Base-by-base conservation (phyloP, 2,329 filamentous ascomycete species). In the Endocalyx cinctus region DNA sequence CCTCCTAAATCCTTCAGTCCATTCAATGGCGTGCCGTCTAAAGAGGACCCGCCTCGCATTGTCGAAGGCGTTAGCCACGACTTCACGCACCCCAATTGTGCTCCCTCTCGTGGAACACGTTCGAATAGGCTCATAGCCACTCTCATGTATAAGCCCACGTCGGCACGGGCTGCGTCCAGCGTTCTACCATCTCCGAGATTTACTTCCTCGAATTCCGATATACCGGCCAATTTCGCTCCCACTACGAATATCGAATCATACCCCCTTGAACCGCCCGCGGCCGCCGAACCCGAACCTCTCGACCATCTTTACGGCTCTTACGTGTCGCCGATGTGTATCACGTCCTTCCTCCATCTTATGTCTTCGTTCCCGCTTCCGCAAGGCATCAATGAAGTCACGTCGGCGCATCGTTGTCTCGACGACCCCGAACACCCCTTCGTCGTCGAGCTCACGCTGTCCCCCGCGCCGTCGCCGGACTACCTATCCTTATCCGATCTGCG, bases 401-500 rank as follows among this genome's bases (percentile, higher is more conserved):
- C 77, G 17, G 76, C 77, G 28, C 79, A 83, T 47, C 72, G 77
- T 38, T 81, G 77, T 51, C 68, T 87, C 35, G 79, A 85, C 46
- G 71, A 65, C 39, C 67, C 67, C 23, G 66, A 69, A 25, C 69
- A 73, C 35, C 80, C 81, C 2, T 66, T 69, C 16, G 76, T 86
- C 12, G 80, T 84, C 33, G 82, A 86, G 59, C 60, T 84, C 30
- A 73, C 72, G 0, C 67, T 86, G 33, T 72, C 74, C 2, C 76
- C 81, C 1, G 70, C 72, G 0, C 78, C 77, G 2, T 68, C 72
- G 8, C 64, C 70, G 3, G 72, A 77, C 48, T 86, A 84, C 60
- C 60, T 85, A 50, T 66, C 78, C 51, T 52, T 90, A 13, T 65
- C 71, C 3, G 84, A 88, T 46, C 65, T 94, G 48, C 76, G 85